Evolutionary conservation across 1,139 yeast genomes (phyloP), one percentile per base, ranked within the genome.

Genomic region (Debaryomyces sp.): DNA sequence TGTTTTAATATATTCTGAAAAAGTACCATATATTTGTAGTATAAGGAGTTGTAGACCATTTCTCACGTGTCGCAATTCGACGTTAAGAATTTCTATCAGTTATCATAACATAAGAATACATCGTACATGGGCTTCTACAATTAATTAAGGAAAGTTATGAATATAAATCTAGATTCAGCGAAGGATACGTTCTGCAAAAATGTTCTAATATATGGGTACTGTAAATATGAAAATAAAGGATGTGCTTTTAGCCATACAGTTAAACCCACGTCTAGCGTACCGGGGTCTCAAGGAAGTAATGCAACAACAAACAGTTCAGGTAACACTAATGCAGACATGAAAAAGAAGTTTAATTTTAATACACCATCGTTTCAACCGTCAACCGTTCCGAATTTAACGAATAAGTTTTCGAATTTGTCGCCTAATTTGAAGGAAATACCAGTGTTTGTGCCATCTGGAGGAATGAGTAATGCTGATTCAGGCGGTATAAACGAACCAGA

Each of bases 161-260:
- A 75, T 58, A 71, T 75, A 53, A 75, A 75, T 60, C 64, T 71
- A 45, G 80, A 75, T 48, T 63, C 74, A 75, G 92, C 95, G 6
- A 85, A 81, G 66, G 89, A 86, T 56, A 86, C 90, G 35, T 91
- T 88, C 50, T 90, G 97, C 69, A 80, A 94, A 64, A 90, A 90
- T 63, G 85, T 90, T 50, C 81, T 86, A 46, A 89, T 89, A 43
- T 91, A 89, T 69, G 97, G 97, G 8, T 89, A 81, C 60, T 91
- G 97, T 73, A 89, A 89, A 66, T 90, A 81, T 69, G 94, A 89
- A 57, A 88, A 88, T 58, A 90, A 89, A 61, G 96, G 97, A 17
- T 90, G 97, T 64, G 88, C 87, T 2, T 90, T 89, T 64, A 84
- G 82, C 48, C 97, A 90, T 60, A 82, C 80, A 43, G 52, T 48